Evolutionary conservation across 2,329 filamentous ascomycete species (phyloP), one percentile per base, ranked within the genome.

Genomic region (Endocalyx cinctus): DNA sequence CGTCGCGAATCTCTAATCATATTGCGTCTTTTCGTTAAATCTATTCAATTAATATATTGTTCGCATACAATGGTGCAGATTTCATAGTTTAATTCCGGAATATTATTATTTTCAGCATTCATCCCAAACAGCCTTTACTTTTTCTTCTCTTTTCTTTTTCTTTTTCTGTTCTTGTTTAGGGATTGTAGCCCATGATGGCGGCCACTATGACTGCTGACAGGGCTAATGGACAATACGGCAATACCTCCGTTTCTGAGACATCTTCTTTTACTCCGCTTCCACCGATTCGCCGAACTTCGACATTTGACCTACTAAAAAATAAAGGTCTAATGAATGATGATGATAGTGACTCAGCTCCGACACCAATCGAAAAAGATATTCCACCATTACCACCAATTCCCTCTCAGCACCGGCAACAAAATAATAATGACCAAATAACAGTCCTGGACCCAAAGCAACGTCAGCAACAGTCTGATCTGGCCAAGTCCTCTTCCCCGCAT

Each of bases 201-300:
- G 48, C 42, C 28, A 25, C 39, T 25, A 50, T 51, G 47, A 44
- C 42, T 25, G 41, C 44, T 34, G 36, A 50, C 35, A 38, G 43
- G 43, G 26, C 45, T 25, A 31, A 35, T 34, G 32, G 40, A 34
- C 41, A 42, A 27, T 37, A 34, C 17, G 39, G 39, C 29, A 36
- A 39, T 37, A 31, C 38, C 29, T 33, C 37, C 27, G 29, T 33
- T 18, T 45, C 47, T 14, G 46, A 48, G 18, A 41, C 26, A n/a
- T 61, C 69, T 2, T 76, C 72, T 2, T 80, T 80, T 41, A 59
- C 70, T 15, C 72, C 72, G 1, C 54, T 82, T 23, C 77, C 77
- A 4, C 74, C 73, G 2, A 77, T 81, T 37, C 67, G 74, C 28
- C 66, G 74, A 19, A 68, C 66, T 11, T 79, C 77, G 12, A 74